A percentile compares a stretch with the other conserved stretches of the same genome.
Conservation (phyloP, 345 rosid genomes). For the Lepidium didymum region DNA sequence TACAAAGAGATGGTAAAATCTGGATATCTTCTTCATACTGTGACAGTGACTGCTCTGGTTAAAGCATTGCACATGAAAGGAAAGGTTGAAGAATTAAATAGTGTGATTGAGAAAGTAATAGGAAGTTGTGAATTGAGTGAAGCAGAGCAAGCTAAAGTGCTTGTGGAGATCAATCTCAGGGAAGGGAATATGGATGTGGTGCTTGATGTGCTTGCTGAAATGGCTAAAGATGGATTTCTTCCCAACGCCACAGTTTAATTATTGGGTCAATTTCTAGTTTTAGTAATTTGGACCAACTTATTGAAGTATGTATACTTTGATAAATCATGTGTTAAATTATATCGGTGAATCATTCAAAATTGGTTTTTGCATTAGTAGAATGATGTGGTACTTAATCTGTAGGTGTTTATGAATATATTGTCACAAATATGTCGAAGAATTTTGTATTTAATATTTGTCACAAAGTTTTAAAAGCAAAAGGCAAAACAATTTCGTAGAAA, state of each 20-base stretch:
- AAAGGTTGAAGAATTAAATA: slow-evolving; percentile 48
- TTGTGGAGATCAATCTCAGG: slow-evolving; percentile 67
- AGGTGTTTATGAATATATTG: too few species aligned
- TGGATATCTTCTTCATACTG: slow-evolving; percentile 59
- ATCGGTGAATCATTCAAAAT: too few species aligned
- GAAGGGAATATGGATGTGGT: slow-evolving; percentile 85
- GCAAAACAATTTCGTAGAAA: too few species aligned
- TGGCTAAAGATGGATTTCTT: too few species aligned
- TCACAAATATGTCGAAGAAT: too few species aligned
- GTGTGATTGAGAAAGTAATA: slow-evolving; percentile 42
- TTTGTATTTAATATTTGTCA: too few species aligned
- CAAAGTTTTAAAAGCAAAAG: too few species aligned
- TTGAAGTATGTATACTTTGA: too few species aligned
- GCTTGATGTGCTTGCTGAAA: slow-evolving; percentile 54
- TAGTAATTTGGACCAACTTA: background rate
- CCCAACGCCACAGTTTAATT: too few species aligned
- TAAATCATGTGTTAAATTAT: too few species aligned
- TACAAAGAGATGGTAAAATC: slow-evolving; percentile 58
- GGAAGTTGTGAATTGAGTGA: slow-evolving; percentile 74
- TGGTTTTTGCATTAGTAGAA: too few species aligned
- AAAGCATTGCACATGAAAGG: slow-evolving; percentile 50
- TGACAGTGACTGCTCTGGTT: slow-evolving; percentile 60
- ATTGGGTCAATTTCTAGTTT: background rate
- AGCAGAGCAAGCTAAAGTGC: slow-evolving; percentile 65
- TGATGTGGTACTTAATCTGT: too few species aligned